phyloP scores from a whole-genome alignment of 2,329 filamentous ascomycete species.

The Neophaeococcomyces aloes region DNA sequence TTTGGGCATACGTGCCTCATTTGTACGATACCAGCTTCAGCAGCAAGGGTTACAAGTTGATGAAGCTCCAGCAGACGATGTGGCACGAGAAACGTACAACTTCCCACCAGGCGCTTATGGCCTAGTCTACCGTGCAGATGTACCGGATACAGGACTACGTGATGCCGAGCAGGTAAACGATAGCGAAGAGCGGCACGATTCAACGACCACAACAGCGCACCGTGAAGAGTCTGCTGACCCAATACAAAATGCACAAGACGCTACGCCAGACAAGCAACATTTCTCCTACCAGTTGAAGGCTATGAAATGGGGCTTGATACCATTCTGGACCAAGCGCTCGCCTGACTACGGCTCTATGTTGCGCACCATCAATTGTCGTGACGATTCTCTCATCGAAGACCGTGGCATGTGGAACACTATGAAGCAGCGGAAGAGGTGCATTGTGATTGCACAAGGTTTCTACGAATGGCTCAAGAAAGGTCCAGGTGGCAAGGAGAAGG shows the following conservation, averaged over 20 bases:
- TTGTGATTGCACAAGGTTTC: slow-evolving; percentile 84
- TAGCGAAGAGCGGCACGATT: too few relatives aligned
- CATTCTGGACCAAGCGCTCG: slow-evolving; percentile 81
- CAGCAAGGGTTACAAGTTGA: slow-evolving; percentile 63
- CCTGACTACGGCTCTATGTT: slow-evolving; percentile 67
- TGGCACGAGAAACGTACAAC: slow-evolving; percentile 69
- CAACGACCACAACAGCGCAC: slow-evolving; percentile 16
- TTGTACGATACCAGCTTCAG: slow-evolving; percentile 62
- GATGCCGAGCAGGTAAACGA: slow-evolving; percentile 16
- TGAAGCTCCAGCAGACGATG: slow-evolving; percentile 61
- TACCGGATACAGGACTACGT: slow-evolving; percentile 50
- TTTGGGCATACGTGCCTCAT: slow-evolving; percentile 57
- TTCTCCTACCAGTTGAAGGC: slow-evolving; percentile 70
- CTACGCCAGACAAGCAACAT: slow-evolving; percentile 22
- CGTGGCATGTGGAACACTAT: slow-evolving; percentile 85
- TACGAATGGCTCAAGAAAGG: slow-evolving; percentile 89
- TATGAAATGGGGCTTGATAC: slow-evolving; percentile 94
- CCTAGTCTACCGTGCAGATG: slow-evolving; percentile 71
- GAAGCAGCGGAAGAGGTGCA: slow-evolving; percentile 79
- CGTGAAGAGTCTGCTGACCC: slow-evolving; percentile 10
- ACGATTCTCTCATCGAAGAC: slow-evolving; percentile 67
- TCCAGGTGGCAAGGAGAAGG: slow-evolving; percentile 59
- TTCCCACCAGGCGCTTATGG: slow-evolving; percentile 83
- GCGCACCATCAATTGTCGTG: slow-evolving; percentile 90
- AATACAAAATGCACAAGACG: slow-evolving; percentile 6